A percentile compares a stretch with the other conserved stretches of the same genome.
Evolutionary conservation across 192 early-diverging fungal species (phyloP).

Genomic region (Chytriomyces sp.): DNA sequence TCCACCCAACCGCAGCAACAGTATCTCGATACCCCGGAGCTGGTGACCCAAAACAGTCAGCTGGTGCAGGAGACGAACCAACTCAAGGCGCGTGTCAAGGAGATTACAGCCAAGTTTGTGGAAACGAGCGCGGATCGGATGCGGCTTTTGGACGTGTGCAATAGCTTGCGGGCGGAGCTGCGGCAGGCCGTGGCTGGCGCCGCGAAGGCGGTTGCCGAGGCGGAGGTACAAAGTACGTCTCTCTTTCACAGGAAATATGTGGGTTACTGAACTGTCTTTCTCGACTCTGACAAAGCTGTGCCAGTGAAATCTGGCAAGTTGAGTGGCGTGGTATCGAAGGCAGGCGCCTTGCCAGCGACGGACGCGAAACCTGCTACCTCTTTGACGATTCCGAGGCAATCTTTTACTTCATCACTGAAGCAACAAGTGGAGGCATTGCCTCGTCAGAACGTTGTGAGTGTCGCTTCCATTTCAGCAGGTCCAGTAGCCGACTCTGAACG

Average conservation of each 20-base stretch:
- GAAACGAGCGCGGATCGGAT: conserved; percentile 12
- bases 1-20: not conserved
- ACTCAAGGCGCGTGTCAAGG: not conserved
- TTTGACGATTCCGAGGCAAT: no score
- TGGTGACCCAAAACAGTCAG: not conserved
- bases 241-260: not conserved
- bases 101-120: conserved; percentile 6
- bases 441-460: no score
- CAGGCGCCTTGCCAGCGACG: no score
- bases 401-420: no score
- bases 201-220: not conserved
- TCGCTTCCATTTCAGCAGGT: no score
- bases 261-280: no score
- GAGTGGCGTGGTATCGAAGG: no score
- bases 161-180: conserved; percentile 36
- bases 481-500: conserved; percentile 13
- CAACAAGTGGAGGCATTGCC: no score
- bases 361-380: no score
- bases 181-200: conserved; percentile 10
- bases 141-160: conserved; percentile 41
- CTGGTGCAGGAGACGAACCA: conserved; percentile 25
- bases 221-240: not conserved
- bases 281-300: no score
- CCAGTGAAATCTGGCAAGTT: no score
- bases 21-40: no score